Conservation (phyloP, 2,329 filamentous ascomycete genomes). For the Akanthomyces uredinophilus region DNA sequence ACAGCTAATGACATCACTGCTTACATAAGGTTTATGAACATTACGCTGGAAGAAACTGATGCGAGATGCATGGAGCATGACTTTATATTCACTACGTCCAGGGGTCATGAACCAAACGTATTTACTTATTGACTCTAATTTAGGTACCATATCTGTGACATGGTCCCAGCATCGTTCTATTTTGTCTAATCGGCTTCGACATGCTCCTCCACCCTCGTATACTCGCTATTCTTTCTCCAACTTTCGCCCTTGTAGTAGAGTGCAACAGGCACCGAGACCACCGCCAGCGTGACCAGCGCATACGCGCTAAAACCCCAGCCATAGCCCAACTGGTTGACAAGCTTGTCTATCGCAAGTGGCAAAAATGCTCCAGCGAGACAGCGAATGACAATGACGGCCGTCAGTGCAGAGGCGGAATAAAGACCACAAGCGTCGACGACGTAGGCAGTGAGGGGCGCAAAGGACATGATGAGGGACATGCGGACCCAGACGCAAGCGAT, state of each 20-base stretch:
- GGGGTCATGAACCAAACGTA: too few species aligned
- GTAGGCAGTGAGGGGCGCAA: constrained; percentile 14
- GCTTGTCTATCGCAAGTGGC: constrained; percentile 88
- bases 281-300: constrained; percentile 13
- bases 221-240: constrained; percentile 31
- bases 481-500: constrained; percentile 12
- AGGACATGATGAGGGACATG: constrained; percentile 12
- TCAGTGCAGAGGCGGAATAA: constrained; percentile 13
- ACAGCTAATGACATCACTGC: too few species aligned
- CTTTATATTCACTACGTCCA: too few species aligned
- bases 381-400: constrained; percentile 41
- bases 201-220: constrained; percentile 10
- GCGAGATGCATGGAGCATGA: too few species aligned
- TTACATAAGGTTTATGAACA: too few species aligned
- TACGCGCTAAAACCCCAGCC: constrained; percentile 6
- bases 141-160: neutral
- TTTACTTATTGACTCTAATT: too few species aligned
- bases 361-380: constrained; percentile 96
- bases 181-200: neutral
- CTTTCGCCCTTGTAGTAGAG: constrained; percentile 45
- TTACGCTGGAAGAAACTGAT: too few species aligned
- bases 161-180: too few species aligned
- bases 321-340: constrained; percentile 43
- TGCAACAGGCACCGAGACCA: constrained; percentile 47
- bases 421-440: constrained; percentile 15